Conservation (phyloP, 2,329 filamentous ascomycete species). For the Fusarium setosum region DNA sequence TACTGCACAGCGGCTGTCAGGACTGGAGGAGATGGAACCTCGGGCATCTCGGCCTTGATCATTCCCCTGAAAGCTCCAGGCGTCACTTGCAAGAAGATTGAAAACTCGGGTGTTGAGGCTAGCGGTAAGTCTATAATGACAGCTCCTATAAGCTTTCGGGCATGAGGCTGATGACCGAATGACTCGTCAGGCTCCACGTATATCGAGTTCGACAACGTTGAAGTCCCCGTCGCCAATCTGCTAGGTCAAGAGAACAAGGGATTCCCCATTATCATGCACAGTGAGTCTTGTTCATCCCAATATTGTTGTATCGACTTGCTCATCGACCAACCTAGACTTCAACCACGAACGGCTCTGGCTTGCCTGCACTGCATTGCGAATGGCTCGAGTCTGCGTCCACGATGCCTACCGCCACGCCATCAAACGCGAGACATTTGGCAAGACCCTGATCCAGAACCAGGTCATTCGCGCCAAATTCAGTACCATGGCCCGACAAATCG, state of each 20-base stretch:
- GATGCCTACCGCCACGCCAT: conserved; percentile 63
- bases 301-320: not conserved
- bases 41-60: not conserved
- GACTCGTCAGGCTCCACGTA: not conserved
- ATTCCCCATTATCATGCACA: not conserved
- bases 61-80: not conserved
- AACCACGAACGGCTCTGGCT: conserved; percentile 70
- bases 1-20: not conserved
- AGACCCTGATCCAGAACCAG: conserved; percentile 66
- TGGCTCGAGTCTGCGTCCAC: conserved; percentile 65
- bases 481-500: conserved; percentile 66
- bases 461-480: conserved; percentile 70
- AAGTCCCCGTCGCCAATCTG: not conserved
- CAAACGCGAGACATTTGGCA: conserved; percentile 67
- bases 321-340: conserved; percentile 51
- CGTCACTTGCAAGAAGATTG: not conserved
- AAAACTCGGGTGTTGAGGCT: not conserved
- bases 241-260: not conserved
- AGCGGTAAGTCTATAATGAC: not conserved
- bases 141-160: too few species aligned
- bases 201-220: not conserved
- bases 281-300: not conserved
- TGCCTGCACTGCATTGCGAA: conserved; percentile 65
- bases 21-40: not conserved
- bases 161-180: not conserved